These are phyloP conservation scores for Chaetomium cochliodes DNA, from an alignment of 495 filamentous ascomycete species.

Conservation along the genomic window DNA sequence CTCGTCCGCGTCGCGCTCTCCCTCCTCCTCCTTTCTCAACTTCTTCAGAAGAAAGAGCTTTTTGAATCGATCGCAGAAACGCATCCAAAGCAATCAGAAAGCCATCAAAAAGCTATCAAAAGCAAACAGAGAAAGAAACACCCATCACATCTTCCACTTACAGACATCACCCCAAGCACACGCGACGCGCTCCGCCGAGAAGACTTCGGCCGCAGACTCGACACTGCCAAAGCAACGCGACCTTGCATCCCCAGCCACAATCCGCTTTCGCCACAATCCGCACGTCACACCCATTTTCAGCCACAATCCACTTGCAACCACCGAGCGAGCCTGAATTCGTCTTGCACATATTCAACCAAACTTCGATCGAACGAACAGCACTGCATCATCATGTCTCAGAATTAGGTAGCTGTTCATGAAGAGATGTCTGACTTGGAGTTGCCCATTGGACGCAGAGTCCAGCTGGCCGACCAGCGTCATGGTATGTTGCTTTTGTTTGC, in stretches of 20 bases:
- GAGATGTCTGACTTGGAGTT: constrained; percentile 41
- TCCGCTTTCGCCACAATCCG: too few species aligned
- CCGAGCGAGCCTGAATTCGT: too few species aligned
- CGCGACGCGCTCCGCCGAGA: neutral
- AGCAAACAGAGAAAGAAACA: neutral
- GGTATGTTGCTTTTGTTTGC: constrained; percentile 33
- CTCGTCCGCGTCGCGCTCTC: neutral
- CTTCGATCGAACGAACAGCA: neutral
- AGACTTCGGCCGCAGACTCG: neutral
- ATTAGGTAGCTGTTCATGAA: constrained; percentile 2
- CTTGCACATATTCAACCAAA: neutral
- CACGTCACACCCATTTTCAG: too few species aligned
- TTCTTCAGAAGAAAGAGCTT: neutral
- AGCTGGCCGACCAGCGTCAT: constrained; percentile 70
- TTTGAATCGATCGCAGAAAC: neutral
- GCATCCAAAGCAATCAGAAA: neutral
- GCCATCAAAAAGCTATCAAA: neutral
- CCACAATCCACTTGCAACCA: too few species aligned
- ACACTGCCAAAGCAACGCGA: neutral
- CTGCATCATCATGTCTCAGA: neutral
- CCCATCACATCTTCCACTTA: neutral
- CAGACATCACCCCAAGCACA: neutral
- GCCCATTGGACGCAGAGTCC: constrained; percentile 53
- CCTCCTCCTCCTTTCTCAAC: neutral
- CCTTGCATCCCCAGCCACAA: too few species aligned